These are phyloP conservation scores for Russula griseocarnosa DNA, from an alignment of 768 basidiomycete species.

Conservation along the genomic window DNA sequence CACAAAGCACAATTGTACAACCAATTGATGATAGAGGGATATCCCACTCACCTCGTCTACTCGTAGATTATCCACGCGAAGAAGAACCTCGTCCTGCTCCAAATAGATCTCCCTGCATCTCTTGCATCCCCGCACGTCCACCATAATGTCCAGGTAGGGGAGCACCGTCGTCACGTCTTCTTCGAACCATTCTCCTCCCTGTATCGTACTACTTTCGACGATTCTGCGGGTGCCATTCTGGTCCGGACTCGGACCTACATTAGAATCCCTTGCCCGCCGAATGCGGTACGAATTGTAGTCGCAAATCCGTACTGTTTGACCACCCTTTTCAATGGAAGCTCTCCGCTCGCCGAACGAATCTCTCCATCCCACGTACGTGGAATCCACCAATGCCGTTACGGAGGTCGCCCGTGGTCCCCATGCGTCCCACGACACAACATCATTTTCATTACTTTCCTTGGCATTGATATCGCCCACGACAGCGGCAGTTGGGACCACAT, in stretches of 20 bases:
- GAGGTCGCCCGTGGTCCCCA: constrained; percentile 8
- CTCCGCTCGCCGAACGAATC: background rate
- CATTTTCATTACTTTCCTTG: no score
- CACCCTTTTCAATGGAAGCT: background rate
- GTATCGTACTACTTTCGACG: background rate
- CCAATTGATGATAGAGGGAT: background rate
- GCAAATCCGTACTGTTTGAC: constrained; percentile 2
- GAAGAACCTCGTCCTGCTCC: constrained; percentile 8
- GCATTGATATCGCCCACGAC: no score
- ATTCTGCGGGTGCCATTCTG: background rate
- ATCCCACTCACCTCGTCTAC: background rate
- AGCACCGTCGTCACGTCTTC: constrained; percentile 7
- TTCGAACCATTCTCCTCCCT: background rate
- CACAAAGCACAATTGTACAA: background rate
- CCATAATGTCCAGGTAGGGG: background rate
- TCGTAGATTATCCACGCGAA: background rate
- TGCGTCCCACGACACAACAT: constrained; percentile 1
- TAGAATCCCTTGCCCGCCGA: background rate
- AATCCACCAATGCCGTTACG: constrained; percentile 1
- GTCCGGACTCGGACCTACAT: no score
- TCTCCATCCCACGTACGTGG: background rate
- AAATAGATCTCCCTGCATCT: constrained; percentile 5
- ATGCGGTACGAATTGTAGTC: constrained; percentile 9
- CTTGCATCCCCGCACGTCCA: background rate
- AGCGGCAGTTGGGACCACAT: background rate